A percentile compares a stretch with the other conserved stretches of the same genome.
Evolutionary conservation across 257 asterid genomes (phyloP).

Genomic region (Solanum tarapatanum): DNA sequence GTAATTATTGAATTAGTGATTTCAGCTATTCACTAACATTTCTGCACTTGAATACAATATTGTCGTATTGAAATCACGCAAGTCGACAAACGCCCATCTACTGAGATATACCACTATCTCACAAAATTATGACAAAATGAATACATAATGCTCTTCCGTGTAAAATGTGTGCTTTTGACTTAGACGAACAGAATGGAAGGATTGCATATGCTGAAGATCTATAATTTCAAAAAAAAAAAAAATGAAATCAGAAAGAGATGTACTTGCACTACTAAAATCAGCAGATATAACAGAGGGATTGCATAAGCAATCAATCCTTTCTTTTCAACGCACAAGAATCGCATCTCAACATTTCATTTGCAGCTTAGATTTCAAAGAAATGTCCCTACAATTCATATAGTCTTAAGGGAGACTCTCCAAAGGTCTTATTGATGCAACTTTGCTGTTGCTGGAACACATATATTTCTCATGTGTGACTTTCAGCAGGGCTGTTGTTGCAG

Average conservation of each 20-base stretch:
- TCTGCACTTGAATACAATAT: not conserved
- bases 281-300: not conserved
- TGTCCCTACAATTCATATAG: not conserved
- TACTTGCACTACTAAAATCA: not conserved
- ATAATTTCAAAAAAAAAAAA: not conserved
- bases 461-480: conserved; percentile 66
- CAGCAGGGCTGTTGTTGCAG: conserved; percentile 47
- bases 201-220: not conserved
- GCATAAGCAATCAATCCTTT: not conserved
- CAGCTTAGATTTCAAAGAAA: not conserved
- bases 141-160: not conserved
- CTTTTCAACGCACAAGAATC: not conserved
- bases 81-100: not conserved
- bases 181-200: not conserved
- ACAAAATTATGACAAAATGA: not conserved
- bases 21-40: not conserved
- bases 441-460: conserved; percentile 23
- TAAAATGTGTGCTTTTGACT: not conserved
- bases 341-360: not conserved
- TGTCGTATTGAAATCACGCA: not conserved
- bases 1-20: not conserved
- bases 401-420: conserved; percentile 40
- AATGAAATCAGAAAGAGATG: not conserved
- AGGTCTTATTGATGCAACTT: conserved; percentile 62
- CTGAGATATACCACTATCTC: not conserved